Percentiles rank a stretch among this genome's conserved stretches.
phyloP scores from a whole-genome alignment of 345 rosid genomes.

The Dipteronia dyeriana region DNA sequence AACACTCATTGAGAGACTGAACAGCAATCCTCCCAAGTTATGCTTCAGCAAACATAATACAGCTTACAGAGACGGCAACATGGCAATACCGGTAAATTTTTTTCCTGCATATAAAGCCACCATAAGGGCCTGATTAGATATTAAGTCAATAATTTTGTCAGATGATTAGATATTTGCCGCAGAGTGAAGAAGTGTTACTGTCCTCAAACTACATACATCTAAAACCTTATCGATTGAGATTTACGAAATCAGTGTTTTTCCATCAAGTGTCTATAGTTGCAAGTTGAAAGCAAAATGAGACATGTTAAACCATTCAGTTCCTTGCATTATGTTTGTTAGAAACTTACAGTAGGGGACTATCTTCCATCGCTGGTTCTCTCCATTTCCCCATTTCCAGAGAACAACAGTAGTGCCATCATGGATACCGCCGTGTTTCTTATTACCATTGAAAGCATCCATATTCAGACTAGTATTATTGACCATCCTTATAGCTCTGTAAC shows the following conservation, averaged over 20 bases:
- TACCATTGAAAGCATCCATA: slow-evolving; percentile 83
- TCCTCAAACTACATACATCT: background rate
- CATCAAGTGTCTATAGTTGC: background rate
- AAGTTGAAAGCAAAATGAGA: background rate
- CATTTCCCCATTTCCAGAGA: slow-evolving; percentile 84
- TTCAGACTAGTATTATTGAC: slow-evolving; percentile 63
- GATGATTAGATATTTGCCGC: background rate
- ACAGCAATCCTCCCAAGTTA: slow-evolving; percentile 9
- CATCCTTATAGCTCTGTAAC: slow-evolving; percentile 65
- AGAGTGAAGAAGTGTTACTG: background rate
- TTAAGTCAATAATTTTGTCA: background rate
- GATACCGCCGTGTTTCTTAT: slow-evolving; percentile 68
- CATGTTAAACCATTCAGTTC: background rate
- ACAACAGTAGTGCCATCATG: slow-evolving; percentile 69
- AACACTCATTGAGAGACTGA: slow-evolving; percentile 5
- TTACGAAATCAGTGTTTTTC: background rate
- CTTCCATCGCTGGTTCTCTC: slow-evolving; percentile 92
- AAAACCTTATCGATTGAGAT: background rate
- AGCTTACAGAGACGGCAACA: slow-evolving; percentile 9
- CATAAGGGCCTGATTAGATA: background rate
- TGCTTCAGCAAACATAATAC: background rate
- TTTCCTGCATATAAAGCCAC: slow-evolving; percentile 35
- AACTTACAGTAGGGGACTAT: slow-evolving; percentile 67
- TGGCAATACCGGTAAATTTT: background rate
- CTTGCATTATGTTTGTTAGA: slow-evolving; percentile 10